These are phyloP conservation scores for Pseudocercospora crystallina DNA, from an alignment of 2,329 filamentous ascomycete genomes.

Conservation along the genomic window DNA sequence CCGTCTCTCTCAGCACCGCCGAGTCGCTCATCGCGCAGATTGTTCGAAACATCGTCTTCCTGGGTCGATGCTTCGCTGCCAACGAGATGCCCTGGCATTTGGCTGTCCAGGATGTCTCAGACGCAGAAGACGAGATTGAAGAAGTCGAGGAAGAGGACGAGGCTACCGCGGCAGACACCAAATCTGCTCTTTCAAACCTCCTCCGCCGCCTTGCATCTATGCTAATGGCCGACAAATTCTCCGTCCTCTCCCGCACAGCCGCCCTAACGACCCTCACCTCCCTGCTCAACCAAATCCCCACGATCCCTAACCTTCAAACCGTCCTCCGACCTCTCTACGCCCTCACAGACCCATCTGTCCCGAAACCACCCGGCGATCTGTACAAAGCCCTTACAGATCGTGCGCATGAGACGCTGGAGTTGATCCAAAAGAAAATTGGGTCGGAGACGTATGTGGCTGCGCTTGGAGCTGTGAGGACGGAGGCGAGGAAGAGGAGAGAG, in stretches of 20 bases:
- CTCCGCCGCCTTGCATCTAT: conserved; percentile 73
- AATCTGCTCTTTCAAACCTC: conserved; percentile 67
- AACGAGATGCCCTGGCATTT: conserved; percentile 55
- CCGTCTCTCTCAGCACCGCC: conserved; percentile 56
- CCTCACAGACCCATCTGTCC: conserved; percentile 73
- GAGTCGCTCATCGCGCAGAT: conserved; percentile 76
- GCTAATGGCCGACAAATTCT: conserved; percentile 63
- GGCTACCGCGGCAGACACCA: conserved; percentile 28
- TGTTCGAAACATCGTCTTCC: conserved; percentile 78
- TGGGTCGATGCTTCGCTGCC: conserved; percentile 65
- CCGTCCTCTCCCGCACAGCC: conserved; percentile 64
- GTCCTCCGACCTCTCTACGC: conserved; percentile 73
- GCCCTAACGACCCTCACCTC: conserved; percentile 73
- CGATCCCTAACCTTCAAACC: conserved; percentile 63
- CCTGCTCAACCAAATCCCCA: conserved; percentile 63
- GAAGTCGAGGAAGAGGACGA: conserved; percentile 44
- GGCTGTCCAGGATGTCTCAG: conserved; percentile 42
- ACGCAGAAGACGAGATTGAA: conserved; percentile 47
- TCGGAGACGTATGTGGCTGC: conserved; percentile 74
- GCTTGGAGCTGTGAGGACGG: conserved; percentile 70
- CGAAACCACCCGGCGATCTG: conserved; percentile 54
- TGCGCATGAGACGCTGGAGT: conserved; percentile 74
- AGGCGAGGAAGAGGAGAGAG: conserved; percentile 69
- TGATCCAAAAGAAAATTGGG: conserved; percentile 82
- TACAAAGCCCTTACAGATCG: conserved; percentile 71